Evolutionary conservation across 345 rosid species (phyloP).

Genomic region (Camelina laxa): DNA sequence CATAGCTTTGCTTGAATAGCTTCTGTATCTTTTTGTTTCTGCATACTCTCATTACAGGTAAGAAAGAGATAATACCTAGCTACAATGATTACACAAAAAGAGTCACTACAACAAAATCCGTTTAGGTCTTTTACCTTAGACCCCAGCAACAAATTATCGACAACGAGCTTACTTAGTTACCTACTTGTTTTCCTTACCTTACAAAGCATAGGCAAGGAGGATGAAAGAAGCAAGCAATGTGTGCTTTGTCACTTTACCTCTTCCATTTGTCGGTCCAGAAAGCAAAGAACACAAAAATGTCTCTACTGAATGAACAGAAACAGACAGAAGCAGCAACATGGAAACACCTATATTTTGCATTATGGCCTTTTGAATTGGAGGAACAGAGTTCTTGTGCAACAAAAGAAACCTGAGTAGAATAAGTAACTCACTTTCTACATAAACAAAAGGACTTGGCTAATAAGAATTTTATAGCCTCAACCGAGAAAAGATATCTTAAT

Average conservation of each 20-base stretch:
- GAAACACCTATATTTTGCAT: background rate
- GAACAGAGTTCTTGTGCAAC: constrained; percentile 22
- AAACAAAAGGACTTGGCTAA: background rate
- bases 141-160: background rate
- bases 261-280: background rate
- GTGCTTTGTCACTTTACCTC: background rate
- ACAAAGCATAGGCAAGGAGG: background rate
- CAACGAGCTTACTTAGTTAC: background rate
- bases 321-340: background rate
- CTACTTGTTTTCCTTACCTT: background rate
- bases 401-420: background rate
- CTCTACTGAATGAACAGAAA: constrained; percentile 18
- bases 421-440: background rate
- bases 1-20: constrained; percentile 1
- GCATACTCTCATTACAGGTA: constrained; percentile 25
- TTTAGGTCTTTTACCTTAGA: constrained; percentile 9
- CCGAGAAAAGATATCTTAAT: background rate
- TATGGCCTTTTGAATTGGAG: constrained; percentile 6
- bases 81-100: background rate
- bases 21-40: constrained; percentile 1
- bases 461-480: background rate
- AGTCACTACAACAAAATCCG: background rate
- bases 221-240: constrained; percentile 21
- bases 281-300: background rate
- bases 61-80: background rate